A percentile compares a stretch with the other conserved stretches of the same genome.
These are phyloP conservation scores for Cicer judaicum DNA, from an alignment of 306 rosid genomes.

Conservation along the genomic window DNA sequence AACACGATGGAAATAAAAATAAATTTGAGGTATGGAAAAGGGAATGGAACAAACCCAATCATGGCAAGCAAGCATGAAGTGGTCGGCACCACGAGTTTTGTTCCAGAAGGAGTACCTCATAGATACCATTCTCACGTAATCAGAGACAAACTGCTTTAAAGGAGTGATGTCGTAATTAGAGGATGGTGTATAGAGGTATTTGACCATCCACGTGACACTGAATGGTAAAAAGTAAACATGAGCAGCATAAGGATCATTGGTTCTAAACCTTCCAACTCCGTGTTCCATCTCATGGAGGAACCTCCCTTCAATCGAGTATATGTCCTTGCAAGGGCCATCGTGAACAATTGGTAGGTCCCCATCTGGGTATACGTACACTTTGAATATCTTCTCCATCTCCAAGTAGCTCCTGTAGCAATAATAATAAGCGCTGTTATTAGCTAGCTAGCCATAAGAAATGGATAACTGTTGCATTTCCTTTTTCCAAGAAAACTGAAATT, in stretches of 20 bases:
- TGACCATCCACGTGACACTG: constrained; percentile 93
- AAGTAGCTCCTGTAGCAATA: constrained; percentile 68
- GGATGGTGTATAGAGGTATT: constrained; percentile 61
- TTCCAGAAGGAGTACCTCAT: constrained; percentile 81
- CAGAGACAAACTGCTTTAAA: constrained; percentile 61
- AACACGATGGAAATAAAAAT: neutral
- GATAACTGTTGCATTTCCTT: neutral
- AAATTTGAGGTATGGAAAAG: neutral
- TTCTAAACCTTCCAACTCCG: constrained; percentile 59
- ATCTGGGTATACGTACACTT: constrained; percentile 76
- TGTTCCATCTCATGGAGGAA: constrained; percentile 81
- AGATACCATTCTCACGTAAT: constrained; percentile 69
- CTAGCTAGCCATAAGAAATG: neutral
- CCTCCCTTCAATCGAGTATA: constrained; percentile 83
- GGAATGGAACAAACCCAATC: constrained; percentile 74
- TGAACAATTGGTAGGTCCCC: constrained; percentile 79
- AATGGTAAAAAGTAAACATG: constrained; percentile 82
- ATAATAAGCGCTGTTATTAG: neutral
- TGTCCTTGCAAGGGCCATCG: constrained; percentile 86
- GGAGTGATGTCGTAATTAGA: constrained; percentile 53
- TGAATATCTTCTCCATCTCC: constrained; percentile 84
- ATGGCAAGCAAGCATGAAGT: constrained; percentile 89
- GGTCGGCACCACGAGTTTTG: constrained; percentile 83
- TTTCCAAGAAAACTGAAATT: constrained; percentile 13
- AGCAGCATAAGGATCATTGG: constrained; percentile 60